These are phyloP conservation scores for Mycena olivaceomarginata DNA, from an alignment of 768 basidiomycete species.

Conservation along the genomic window DNA sequence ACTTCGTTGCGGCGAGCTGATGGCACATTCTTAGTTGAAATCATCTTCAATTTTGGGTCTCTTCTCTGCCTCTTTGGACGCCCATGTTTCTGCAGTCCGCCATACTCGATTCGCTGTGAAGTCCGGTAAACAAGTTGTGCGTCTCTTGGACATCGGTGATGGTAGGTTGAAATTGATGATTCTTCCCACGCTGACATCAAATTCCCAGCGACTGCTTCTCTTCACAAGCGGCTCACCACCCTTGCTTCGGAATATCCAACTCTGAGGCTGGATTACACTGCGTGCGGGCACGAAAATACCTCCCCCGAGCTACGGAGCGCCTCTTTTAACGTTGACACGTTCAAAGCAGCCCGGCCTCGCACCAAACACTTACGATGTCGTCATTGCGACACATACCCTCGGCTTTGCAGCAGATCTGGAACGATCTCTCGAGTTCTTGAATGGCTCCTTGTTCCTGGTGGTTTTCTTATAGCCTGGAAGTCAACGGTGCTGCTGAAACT, in stretches of 20 bases:
- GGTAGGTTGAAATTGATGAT: background rate
- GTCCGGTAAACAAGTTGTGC: background rate
- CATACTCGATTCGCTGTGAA: background rate
- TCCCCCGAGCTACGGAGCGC: background rate
- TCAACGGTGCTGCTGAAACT: background rate
- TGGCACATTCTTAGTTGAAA: background rate
- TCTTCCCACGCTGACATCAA: background rate
- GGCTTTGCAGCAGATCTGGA: background rate
- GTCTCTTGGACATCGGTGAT: background rate
- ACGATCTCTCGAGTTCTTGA: background rate
- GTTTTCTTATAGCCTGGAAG: background rate
- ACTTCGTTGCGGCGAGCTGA: background rate
- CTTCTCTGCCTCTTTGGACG: background rate
- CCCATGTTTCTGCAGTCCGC: background rate
- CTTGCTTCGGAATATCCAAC: background rate
- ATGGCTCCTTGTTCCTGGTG: background rate
- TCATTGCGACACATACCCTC: background rate
- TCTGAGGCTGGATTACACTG: background rate
- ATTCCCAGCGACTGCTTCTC: background rate
- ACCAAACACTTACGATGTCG: background rate
- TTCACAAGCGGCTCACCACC: background rate
- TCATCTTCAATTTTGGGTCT: background rate
- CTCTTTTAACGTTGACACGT: background rate
- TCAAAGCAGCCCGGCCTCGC: background rate
- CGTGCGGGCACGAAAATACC: background rate